phyloP scores from a whole-genome alignment of 164 flowering plant genomes.

The Litsea cubeba region DNA sequence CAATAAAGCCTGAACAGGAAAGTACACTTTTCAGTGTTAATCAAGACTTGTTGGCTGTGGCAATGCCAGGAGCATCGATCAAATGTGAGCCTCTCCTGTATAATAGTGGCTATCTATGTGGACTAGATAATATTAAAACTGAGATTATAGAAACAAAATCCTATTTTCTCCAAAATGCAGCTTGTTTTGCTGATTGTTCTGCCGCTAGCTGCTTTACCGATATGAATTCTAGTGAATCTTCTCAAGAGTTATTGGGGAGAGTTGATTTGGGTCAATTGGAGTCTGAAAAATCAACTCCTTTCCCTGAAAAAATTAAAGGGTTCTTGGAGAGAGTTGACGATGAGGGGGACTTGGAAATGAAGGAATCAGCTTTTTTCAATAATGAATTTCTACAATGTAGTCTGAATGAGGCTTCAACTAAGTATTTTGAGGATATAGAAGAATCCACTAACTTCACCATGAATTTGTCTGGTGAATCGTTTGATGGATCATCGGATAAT shows the following conservation, averaged over 20 bases:
- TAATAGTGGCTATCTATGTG: conserved; percentile 1
- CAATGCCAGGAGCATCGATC: background rate
- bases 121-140: conserved; percentile 17
- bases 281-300: conserved; percentile 5
- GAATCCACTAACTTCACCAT: conserved; percentile 3
- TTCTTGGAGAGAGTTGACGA: background rate
- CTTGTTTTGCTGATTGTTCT: conserved; percentile 12
- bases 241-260: conserved; percentile 5
- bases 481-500: background rate
- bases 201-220: conserved; percentile 4
- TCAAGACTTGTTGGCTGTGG: background rate
- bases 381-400: background rate
- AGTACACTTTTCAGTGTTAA: background rate
- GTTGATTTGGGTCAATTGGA: conserved; percentile 8
- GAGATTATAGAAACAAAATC: conserved; percentile 23
- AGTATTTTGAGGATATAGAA: conserved; percentile 4
- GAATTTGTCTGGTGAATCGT: background rate
- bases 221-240: background rate
- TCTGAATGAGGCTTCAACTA: conserved; percentile 10
- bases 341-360: background rate
- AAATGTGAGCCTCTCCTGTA: background rate
- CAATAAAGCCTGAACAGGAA: background rate
- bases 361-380: background rate
- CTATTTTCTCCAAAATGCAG: conserved; percentile 7
- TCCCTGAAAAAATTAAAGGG: conserved; percentile 1